A percentile compares a stretch with the other conserved stretches of the same genome.
Evolutionary conservation across 495 filamentous ascomycete species (phyloP).

Genomic region (Pyrenopolyporus hunteri): DNA sequence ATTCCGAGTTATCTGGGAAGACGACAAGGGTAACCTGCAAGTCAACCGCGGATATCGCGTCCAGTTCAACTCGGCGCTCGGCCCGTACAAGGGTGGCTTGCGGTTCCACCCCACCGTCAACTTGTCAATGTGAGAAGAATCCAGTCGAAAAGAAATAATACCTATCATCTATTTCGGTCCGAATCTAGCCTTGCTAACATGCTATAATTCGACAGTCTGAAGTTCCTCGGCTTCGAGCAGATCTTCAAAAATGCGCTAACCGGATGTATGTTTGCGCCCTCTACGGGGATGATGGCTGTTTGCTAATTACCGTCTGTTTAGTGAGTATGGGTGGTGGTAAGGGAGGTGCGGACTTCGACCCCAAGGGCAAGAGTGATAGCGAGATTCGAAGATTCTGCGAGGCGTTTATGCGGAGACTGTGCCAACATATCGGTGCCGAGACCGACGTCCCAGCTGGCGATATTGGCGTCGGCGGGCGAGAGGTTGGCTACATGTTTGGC

Average conservation of each 20-base stretch:
- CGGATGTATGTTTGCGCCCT: conserved; percentile 68
- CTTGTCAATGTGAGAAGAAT: conserved; percentile 70
- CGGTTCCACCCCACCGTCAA: conserved; percentile 97
- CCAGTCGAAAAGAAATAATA: background rate
- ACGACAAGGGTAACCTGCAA: conserved; percentile 86
- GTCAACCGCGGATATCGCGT: conserved; percentile 97
- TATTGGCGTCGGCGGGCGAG: conserved; percentile 87
- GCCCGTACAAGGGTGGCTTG: conserved; percentile 97
- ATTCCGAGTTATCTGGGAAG: conserved; percentile 96
- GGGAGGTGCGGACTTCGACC: conserved; percentile 98
- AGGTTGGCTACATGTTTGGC: conserved; percentile 95
- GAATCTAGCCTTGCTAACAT: conserved; percentile 32
- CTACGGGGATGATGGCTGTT: background rate
- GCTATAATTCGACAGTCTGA: conserved; percentile 58
- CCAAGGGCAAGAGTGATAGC: conserved; percentile 96
- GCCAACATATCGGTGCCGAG: conserved; percentile 93
- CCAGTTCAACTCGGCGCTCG: conserved; percentile 98
- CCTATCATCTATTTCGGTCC: background rate
- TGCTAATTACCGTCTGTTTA: conserved; percentile 45
- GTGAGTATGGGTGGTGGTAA: conserved; percentile 98
- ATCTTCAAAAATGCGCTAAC: conserved; percentile 99
- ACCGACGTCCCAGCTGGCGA: conserved; percentile 96
- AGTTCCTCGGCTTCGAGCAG: conserved; percentile 99
- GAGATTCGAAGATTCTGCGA: conserved; percentile 99
- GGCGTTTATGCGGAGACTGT: conserved; percentile 93